Evolutionary conservation across 2,329 filamentous ascomycete species (phyloP), one percentile per base, ranked within the genome.

Genomic region (Stachybotrys chartarum): DNA sequence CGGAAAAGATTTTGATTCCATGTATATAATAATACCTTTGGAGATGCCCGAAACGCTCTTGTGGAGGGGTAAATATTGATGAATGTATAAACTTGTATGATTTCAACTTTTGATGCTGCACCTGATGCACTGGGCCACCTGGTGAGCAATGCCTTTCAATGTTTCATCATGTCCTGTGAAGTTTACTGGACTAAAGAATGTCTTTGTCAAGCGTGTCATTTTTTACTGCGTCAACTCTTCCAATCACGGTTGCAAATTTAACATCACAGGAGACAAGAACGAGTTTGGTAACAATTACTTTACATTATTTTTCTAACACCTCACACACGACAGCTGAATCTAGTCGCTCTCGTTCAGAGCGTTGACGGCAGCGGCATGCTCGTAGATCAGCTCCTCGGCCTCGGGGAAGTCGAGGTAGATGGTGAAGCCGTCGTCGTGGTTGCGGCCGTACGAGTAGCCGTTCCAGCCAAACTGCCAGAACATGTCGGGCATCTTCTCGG

Each of bases 401-500:
- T 81, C 72, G 3, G 72, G 69, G 12, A 78, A 74, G 30, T 82
- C 79, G 32, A 82, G 59, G 59, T 72, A 83, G 51, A 83, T 81
- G 1, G 80, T 82, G 62, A 82, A 82, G 0, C 79, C 79, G 54
- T 82, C 80, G 48, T 83, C 68, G 52, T 82, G 69, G 62, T 83
- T 83, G 47, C 73, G 71, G 1, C 80, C 79, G 45, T 79, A 81
- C 4, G 78, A 80, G 60, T 75, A 82, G 0, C 69, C 70, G 5
- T 70, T 73, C 59, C 68, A 81, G 0, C 80, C 80, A 59, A 71
- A 82, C 58, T 83, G 80, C 80, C 80, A 83, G 66, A 75, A 83
- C 72, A 81, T 71, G 57, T 81, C 78, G 3, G 76, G 67, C 63
- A 83, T 70, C 59, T 75, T 73, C 61, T 78, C 72, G 55, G 75